phyloP scores from a whole-genome alignment of 1,284 basidiomycete species.

The Meira nashicola region DNA sequence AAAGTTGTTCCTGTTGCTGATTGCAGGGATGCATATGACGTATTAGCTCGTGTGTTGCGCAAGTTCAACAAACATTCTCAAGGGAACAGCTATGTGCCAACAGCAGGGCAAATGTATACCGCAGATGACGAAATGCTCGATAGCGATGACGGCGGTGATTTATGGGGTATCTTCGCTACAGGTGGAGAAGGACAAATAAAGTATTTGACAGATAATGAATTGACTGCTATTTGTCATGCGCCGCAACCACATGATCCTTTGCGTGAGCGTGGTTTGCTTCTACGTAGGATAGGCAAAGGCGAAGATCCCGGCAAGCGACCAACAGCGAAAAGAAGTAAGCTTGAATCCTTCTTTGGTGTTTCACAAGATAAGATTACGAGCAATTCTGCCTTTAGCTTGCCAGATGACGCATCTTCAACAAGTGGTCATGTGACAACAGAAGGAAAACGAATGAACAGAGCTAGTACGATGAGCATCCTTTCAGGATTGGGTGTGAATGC shows the following conservation, averaged over 20 bases:
- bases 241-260: slow-evolving; percentile 70
- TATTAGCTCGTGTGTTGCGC: slow-evolving; percentile 46
- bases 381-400: slow-evolving; percentile 23
- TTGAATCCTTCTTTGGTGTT: slow-evolving; percentile 61
- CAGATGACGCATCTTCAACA: slow-evolving; percentile 33
- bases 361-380: slow-evolving; percentile 52
- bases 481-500: slow-evolving; percentile 65
- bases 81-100: slow-evolving; percentile 40
- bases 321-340: slow-evolving; percentile 49
- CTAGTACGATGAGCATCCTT: slow-evolving; percentile 87
- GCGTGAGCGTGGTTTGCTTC: slow-evolving; percentile 74
- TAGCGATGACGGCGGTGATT: slow-evolving; percentile 27
- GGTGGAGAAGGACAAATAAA: slow-evolving; percentile 41
- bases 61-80: slow-evolving; percentile 42
- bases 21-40: slow-evolving; percentile 43
- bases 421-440: slow-evolving; percentile 32
- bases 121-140: slow-evolving; percentile 9
- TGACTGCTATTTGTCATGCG: slow-evolving; percentile 78
- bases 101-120: slow-evolving; percentile 25
- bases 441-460: slow-evolving; percentile 74
- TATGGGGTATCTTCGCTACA: slow-evolving; percentile 44
- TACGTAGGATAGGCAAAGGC: slow-evolving; percentile 53
- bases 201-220: slow-evolving; percentile 58
- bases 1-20: slow-evolving; percentile 47
- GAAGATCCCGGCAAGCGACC: slow-evolving; percentile 12